phyloP scores from a whole-genome alignment of 2,329 filamentous ascomycete genomes.

The Penicillium digitatum region DNA sequence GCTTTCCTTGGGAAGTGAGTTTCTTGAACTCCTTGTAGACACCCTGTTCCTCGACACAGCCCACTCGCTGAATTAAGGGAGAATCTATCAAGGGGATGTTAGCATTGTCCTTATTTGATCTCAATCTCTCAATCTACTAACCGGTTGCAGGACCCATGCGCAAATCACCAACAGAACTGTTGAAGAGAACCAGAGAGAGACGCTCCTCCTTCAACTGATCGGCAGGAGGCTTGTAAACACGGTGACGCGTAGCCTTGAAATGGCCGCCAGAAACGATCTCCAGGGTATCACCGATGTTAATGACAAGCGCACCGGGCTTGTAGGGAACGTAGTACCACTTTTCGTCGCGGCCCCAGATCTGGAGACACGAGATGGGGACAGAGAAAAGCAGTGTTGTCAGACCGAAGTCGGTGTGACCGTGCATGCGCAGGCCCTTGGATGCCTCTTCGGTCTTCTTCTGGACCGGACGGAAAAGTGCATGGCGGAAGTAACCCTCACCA shows the following conservation, averaged over 20 bases:
- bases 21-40: conserved; percentile 48
- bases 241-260: conserved; percentile 47
- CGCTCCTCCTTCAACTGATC: conserved; percentile 33
- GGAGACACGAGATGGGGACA: conserved; percentile 47
- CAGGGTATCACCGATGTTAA: conserved; percentile 48
- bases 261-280: conserved; percentile 48
- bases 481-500: conserved; percentile 47
- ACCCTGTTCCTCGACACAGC: conserved; percentile 44
- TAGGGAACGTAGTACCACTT: conserved; percentile 47
- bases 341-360: conserved; percentile 45
- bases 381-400: conserved; percentile 47
- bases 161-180: conserved; percentile 46
- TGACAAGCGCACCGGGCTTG: conserved; percentile 47
- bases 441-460: conserved; percentile 36
- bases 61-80: conserved; percentile 42
- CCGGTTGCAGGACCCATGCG: conserved; percentile 42
- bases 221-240: conserved; percentile 43
- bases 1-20: conserved; percentile 39
- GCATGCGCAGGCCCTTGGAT: conserved; percentile 40
- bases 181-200: conserved; percentile 43
- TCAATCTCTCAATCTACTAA: conserved; percentile 10
- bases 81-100: conserved; percentile 24
- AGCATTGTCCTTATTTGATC: background rate
- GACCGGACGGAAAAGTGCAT: conserved; percentile 44
- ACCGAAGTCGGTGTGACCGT: conserved; percentile 50